These are phyloP conservation scores for Solanum chiquidenum DNA, from an alignment of 257 asterid genomes.

Conservation along the genomic window DNA sequence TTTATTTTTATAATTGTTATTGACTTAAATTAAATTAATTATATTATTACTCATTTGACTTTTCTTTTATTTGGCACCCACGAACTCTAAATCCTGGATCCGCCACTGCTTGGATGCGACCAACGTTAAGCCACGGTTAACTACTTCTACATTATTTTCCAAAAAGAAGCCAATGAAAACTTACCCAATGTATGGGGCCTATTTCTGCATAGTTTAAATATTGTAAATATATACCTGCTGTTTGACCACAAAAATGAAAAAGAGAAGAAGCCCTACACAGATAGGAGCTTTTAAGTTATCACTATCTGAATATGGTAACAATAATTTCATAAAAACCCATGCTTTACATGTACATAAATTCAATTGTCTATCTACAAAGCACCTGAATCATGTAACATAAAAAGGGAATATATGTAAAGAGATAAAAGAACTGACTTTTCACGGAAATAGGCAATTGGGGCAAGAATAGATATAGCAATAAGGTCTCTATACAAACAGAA, in stretches of 20 bases:
- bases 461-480: conserved; percentile 73
- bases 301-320: background rate
- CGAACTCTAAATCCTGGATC: too few relatives aligned
- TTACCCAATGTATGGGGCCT: background rate
- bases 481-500: conserved; percentile 80
- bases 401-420: background rate
- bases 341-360: background rate
- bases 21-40: too few relatives aligned
- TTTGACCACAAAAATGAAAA: background rate
- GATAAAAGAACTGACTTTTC: conserved; percentile 49
- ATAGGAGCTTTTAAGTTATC: background rate
- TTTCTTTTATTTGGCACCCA: too few relatives aligned
- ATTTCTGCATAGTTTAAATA: background rate
- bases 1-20: too few relatives aligned
- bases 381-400: background rate
- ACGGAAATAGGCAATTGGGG: conserved; percentile 80
- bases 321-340: background rate
- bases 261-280: background rate
- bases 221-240: background rate
- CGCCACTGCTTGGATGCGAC: background rate
- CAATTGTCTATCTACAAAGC: background rate
- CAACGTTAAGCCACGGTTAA: background rate
- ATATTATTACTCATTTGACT: too few relatives aligned
- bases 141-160: background rate
- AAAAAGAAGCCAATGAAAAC: background rate